Percentiles rank a stretch among this genome's conserved stretches.
Evolutionary conservation across 1,139 yeast species (phyloP).

Genomic region (Suzukiozyma palmioleophila): DNA sequence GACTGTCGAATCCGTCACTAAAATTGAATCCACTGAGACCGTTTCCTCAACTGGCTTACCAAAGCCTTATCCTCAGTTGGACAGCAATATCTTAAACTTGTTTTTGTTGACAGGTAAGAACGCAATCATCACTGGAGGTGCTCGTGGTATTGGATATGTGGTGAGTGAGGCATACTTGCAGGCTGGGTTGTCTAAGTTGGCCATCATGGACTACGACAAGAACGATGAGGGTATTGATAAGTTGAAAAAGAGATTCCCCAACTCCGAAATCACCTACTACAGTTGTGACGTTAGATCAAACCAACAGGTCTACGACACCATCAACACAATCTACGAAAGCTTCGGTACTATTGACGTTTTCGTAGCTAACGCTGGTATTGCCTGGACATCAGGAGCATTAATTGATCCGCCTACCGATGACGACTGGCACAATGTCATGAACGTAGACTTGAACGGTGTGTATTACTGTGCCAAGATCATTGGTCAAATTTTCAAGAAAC

Average conservation of each 20-base stretch:
- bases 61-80: conserved; percentile 30
- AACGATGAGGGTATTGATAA: conserved; percentile 25
- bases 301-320: conserved; percentile 31
- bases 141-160: conserved; percentile 43
- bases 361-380: conserved; percentile 52
- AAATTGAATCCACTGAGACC: conserved; percentile 23
- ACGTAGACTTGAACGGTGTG: conserved; percentile 43
- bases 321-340: conserved; percentile 27
- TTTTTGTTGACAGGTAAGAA: conserved; percentile 34
- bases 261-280: conserved; percentile 29
- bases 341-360: conserved; percentile 45
- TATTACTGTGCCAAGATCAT: conserved; percentile 42
- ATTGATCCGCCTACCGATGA: conserved; percentile 39
- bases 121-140: conserved; percentile 43
- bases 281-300: conserved; percentile 40
- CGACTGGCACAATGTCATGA: conserved; percentile 42
- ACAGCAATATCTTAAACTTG: conserved; percentile 31
- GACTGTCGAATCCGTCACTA: conserved; percentile 15
- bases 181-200: conserved; percentile 40
- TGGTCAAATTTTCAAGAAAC: conserved; percentile 35
- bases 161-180: conserved; percentile 43
- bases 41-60: conserved; percentile 39
- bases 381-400: conserved; percentile 38
- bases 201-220: conserved; percentile 39
- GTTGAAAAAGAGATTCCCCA: conserved; percentile 26